These are phyloP conservation scores for Aspergillus asperescens DNA, from an alignment of 495 filamentous ascomycete species.

Conservation along the genomic window DNA sequence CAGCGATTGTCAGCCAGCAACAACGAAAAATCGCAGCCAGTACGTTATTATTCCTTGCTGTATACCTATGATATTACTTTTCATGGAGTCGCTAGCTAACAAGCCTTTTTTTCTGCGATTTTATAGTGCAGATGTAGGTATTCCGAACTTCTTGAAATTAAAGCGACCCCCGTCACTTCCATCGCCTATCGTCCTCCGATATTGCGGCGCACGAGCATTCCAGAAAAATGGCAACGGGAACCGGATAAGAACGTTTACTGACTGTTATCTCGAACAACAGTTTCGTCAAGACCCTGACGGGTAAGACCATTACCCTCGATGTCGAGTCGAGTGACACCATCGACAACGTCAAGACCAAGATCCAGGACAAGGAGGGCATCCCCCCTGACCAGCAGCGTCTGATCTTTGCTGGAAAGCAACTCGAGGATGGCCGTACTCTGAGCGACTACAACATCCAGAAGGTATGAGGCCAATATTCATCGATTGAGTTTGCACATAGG, in stretches of 20 bases:
- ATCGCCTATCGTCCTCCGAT: background rate
- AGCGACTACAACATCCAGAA: conserved; percentile 99
- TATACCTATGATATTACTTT: conserved; percentile 7
- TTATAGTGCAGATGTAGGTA: conserved; percentile 76
- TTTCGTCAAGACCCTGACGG: conserved; percentile 96
- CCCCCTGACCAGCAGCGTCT: conserved; percentile 98
- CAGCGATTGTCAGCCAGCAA: conserved; percentile 46
- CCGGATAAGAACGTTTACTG: conserved; percentile 24
- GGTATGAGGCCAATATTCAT: conserved; percentile 49
- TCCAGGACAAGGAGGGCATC: conserved; percentile 99
- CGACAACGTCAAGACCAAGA: conserved; percentile 96
- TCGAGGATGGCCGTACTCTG: conserved; percentile 97
- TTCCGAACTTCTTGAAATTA: conserved; percentile 1
- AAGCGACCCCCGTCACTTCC: conserved; percentile 7
- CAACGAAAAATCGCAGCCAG: conserved; percentile 56
- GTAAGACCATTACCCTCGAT: conserved; percentile 99
- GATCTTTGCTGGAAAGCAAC: conserved; percentile 99
- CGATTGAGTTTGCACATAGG: background rate
- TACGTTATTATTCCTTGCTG: conserved; percentile 35
- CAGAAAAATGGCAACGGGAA: background rate
- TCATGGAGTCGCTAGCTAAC: conserved; percentile 28
- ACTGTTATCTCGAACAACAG: conserved; percentile 47
- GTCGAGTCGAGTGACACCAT: conserved; percentile 98
- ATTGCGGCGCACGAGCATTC: background rate
- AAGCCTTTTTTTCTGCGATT: conserved; percentile 35